These are phyloP conservation scores for Xylaria sp. DNA, from an alignment of 2,329 filamentous ascomycete genomes.

Conservation along the genomic window DNA sequence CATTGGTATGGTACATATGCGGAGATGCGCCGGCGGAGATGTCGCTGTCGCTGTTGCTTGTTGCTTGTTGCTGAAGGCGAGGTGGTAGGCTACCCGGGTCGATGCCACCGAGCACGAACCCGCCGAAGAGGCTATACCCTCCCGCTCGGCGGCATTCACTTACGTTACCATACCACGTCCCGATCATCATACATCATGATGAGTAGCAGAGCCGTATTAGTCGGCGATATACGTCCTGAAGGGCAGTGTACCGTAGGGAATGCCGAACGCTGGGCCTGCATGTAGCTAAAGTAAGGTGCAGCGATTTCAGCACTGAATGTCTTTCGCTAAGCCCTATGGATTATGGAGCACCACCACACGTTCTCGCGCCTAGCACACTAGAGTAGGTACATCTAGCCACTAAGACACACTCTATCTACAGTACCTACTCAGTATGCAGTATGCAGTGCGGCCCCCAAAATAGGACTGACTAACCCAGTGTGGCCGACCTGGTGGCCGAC, in stretches of 20 bases:
- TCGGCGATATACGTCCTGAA: background rate
- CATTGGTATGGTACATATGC: too few species aligned
- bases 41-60: too few species aligned
- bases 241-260: too few species aligned
- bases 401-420: too few species aligned
- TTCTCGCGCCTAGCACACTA: conserved; percentile 2
- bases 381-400: too few species aligned
- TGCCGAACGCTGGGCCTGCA: background rate
- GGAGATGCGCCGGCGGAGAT: too few species aligned
- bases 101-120: too few species aligned
- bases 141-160: background rate
- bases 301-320: conserved; percentile 17
- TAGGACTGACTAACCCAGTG: conserved; percentile 34
- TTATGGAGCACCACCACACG: conserved; percentile 13
- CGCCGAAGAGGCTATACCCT: conserved; percentile 17
- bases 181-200: conserved; percentile 17
- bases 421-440: too few species aligned
- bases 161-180: conserved; percentile 3
- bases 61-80: too few species aligned
- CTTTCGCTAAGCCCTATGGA: conserved; percentile 29
- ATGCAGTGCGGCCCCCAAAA: conserved; percentile 29
- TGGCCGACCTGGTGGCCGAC: too few species aligned
- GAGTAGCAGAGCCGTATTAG: conserved; percentile 4
- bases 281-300: conserved; percentile 29
- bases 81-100: too few species aligned